Evolutionary conservation across 2,329 filamentous ascomycete genomes (phyloP).

Genomic region (Pseudocercospora macadamiae): DNA sequence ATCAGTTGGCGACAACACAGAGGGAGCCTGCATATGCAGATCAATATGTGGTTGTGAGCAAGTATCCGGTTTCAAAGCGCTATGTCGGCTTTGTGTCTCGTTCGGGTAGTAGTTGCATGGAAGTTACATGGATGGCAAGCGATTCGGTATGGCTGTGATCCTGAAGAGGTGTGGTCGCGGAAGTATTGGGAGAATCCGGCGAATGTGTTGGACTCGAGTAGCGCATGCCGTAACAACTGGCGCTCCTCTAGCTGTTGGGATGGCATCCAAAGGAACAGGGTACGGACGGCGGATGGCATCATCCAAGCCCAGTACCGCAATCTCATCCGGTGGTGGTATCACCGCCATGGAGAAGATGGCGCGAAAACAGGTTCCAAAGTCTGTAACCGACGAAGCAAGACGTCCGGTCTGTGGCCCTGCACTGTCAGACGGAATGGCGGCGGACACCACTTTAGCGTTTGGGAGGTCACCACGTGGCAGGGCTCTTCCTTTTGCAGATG

Average conservation of each 20-base stretch:
- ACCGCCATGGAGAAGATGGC: neutral
- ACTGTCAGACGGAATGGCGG: slow-evolving; percentile 6
- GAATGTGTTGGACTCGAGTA: too few species aligned
- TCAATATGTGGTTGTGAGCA: neutral
- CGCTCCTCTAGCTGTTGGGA: too few species aligned
- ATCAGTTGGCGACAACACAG: neutral
- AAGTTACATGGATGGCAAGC: neutral
- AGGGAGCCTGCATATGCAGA: neutral
- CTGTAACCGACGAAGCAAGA: slow-evolving; percentile 5
- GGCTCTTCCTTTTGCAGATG: neutral
- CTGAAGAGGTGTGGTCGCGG: neutral
- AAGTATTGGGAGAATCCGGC: neutral
- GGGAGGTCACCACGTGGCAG: slow-evolving; percentile 1
- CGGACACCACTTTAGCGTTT: slow-evolving; percentile 4
- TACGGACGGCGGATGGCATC: neutral
- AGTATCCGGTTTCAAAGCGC: neutral
- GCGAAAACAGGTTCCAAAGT: slow-evolving; percentile 8
- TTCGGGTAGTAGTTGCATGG: neutral
- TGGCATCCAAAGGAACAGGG: neutral
- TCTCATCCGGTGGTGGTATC: slow-evolving; percentile 1
- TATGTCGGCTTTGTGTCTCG: neutral
- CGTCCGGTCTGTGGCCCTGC: neutral
- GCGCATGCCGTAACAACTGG: too few species aligned
- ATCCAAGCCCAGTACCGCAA: neutral
- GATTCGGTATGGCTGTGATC: neutral